phyloP scores from a whole-genome alignment of 139 green algal species.

The Chlamydomonas applanata region DNA sequence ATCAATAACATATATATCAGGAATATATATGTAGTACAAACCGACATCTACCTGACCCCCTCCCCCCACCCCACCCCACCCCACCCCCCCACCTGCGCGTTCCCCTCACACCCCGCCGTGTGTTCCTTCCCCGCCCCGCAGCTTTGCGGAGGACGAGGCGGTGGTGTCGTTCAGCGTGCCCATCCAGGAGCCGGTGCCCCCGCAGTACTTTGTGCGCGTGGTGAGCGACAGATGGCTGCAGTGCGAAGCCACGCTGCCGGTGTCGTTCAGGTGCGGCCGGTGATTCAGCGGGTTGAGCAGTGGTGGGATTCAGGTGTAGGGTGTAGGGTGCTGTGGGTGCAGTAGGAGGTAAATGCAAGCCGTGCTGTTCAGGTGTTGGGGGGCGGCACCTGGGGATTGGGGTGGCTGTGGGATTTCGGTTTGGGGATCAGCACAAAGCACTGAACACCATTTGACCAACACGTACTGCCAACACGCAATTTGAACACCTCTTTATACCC shows the following conservation, averaged over 20 bases:
- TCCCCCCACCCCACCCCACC: too few species aligned
- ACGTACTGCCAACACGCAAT: too few species aligned
- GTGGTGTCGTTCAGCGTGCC: constrained; percentile 91
- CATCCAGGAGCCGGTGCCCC: constrained; percentile 90
- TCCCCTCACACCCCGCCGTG: neutral
- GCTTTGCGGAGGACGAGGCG: constrained; percentile 79
- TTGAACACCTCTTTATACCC: constrained; percentile 21
- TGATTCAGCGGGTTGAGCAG: neutral
- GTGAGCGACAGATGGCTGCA: constrained; percentile 78
- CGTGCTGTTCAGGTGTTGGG: too few species aligned
- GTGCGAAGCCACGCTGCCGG: constrained; percentile 83
- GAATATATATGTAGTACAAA: too few species aligned
- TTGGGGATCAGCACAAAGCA: too few species aligned
- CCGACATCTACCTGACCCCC: too few species aligned
- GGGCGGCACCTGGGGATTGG: too few species aligned
- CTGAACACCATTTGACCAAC: too few species aligned
- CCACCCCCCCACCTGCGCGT: neutral
- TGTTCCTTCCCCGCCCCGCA: constrained; percentile 8
- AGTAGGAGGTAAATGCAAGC: too few species aligned
- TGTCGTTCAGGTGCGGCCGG: constrained; percentile 80
- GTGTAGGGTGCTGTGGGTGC: neutral
- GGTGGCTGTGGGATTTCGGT: too few species aligned
- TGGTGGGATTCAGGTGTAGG: neutral
- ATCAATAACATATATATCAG: too few species aligned
- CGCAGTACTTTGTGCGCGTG: constrained; percentile 93